These are phyloP conservation scores for Xylariomycetidae sp. DNA, from an alignment of 2,329 filamentous ascomycete species.

Conservation along the genomic window DNA sequence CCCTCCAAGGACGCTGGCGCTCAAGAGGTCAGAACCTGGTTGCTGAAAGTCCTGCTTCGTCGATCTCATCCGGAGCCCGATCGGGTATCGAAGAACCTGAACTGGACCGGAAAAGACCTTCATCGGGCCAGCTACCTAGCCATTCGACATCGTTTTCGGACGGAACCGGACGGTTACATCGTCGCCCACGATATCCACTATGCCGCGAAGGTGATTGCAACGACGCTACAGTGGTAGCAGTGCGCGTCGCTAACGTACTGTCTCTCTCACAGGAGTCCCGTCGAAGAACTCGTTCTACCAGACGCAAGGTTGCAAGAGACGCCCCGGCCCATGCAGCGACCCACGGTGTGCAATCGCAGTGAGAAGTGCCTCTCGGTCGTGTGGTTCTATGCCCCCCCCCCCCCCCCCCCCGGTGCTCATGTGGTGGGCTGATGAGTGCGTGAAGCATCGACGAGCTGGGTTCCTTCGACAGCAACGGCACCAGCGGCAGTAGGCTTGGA, in stretches of 20 bases:
- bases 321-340: neutral
- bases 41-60: conserved; percentile 16
- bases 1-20: conserved; percentile 14
- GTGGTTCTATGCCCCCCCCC: neutral
- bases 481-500: too few species aligned
- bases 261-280: neutral
- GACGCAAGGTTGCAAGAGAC: neutral
- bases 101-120: conserved; percentile 18
- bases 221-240: neutral
- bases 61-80: conserved; percentile 17
- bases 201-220: conserved; percentile 11
- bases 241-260: neutral
- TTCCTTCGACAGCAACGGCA: neutral
- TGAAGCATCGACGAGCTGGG: neutral
- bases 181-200: conserved; percentile 21
- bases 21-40: conserved; percentile 16
- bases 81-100: conserved; percentile 10
- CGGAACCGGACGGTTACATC: conserved; percentile 14
- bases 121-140: conserved; percentile 15
- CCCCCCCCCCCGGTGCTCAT: neutral
- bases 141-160: conserved; percentile 15
- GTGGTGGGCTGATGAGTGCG: neutral
- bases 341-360: neutral
- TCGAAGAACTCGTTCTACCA: neutral
- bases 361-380: neutral